Percentiles rank a stretch among this genome's conserved stretches.
These are phyloP conservation scores for Parasitella parasitica DNA, from an alignment of 371 early-diverging fungal genomes.

Conservation along the genomic window DNA sequence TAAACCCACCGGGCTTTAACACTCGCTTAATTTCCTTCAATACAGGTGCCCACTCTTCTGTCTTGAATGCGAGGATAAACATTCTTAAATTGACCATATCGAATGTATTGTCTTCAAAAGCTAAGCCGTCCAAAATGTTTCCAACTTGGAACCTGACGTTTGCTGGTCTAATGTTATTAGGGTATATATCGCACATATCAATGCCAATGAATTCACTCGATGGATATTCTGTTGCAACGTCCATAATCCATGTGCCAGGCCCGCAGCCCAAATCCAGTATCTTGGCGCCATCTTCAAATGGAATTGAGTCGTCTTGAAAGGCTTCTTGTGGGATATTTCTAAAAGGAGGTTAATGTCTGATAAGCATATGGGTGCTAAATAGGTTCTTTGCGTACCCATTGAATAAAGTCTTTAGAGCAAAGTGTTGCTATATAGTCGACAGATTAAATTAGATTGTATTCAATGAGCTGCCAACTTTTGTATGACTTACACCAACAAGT, in stretches of 20 bases:
- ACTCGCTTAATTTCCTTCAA: conserved; percentile 53
- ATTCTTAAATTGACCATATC: conserved; percentile 60
- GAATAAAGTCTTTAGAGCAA: conserved; percentile 27
- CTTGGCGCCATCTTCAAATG: conserved; percentile 10
- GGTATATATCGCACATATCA: conserved; percentile 59
- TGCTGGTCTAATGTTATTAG: conserved; percentile 43
- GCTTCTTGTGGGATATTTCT: conserved; percentile 18
- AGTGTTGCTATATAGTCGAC: conserved; percentile 40
- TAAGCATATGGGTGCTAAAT: background rate
- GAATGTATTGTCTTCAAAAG: conserved; percentile 57
- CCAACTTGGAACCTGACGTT: conserved; percentile 43
- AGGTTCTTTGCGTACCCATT: conserved; percentile 18
- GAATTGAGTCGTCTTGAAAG: background rate
- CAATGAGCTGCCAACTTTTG: background rate
- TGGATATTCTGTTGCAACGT: conserved; percentile 59
- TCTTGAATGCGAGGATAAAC: conserved; percentile 48
- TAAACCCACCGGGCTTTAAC: conserved; percentile 57
- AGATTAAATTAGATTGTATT: background rate
- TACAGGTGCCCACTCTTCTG: conserved; percentile 50
- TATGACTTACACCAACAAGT: conserved; percentile 21
- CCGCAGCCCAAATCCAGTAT: conserved; percentile 55
- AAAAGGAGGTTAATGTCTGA: background rate
- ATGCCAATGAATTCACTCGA: conserved; percentile 53
- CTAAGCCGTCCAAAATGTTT: conserved; percentile 50
- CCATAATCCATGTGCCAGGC: conserved; percentile 60